A percentile compares a stretch with the other conserved stretches of the same genome.
These are phyloP conservation scores for Thelephora ganbajun DNA, from an alignment of 768 basidiomycete species.

Conservation along the genomic window DNA sequence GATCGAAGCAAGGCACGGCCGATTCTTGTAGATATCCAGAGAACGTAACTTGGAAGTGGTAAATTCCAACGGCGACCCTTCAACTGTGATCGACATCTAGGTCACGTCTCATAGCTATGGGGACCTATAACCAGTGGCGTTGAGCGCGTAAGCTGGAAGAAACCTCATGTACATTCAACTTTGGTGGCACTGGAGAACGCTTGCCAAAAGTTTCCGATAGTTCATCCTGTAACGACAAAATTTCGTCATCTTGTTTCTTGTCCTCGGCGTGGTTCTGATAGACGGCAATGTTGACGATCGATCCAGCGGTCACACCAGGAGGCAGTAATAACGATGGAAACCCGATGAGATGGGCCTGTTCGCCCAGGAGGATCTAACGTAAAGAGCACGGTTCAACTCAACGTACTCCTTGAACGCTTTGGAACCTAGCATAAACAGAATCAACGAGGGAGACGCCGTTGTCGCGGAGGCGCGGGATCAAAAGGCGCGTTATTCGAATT, in stretches of 20 bases:
- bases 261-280: conserved; percentile 81
- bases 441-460: not conserved
- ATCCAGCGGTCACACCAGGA: conserved; percentile 83
- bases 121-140: not conserved
- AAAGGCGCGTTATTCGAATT: not conserved
- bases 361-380: conserved; percentile 78
- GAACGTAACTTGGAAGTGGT: conserved; percentile 79
- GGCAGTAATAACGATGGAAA: conserved; percentile 94
- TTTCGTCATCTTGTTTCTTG: conserved; percentile 61
- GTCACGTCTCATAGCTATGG: conserved; percentile 78
- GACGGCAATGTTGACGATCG: conserved; percentile 94
- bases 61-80: conserved; percentile 81
- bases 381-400: conserved; percentile 8
- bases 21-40: conserved; percentile 87
- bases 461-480: not conserved
- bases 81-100: conserved; percentile 91
- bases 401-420: not conserved
- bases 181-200: conserved; percentile 51
- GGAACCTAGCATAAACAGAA: conserved; percentile 24
- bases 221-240: conserved; percentile 44
- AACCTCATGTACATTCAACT: conserved; percentile 43
- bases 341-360: conserved; percentile 91
- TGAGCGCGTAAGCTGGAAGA: not conserved
- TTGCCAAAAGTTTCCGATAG: conserved; percentile 69
- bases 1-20: conserved; percentile 75